A percentile compares a stretch with the other conserved stretches of the same genome.
phyloP scores from a whole-genome alignment of 2,329 filamentous ascomycete species.

The Diplodia intermedia region DNA sequence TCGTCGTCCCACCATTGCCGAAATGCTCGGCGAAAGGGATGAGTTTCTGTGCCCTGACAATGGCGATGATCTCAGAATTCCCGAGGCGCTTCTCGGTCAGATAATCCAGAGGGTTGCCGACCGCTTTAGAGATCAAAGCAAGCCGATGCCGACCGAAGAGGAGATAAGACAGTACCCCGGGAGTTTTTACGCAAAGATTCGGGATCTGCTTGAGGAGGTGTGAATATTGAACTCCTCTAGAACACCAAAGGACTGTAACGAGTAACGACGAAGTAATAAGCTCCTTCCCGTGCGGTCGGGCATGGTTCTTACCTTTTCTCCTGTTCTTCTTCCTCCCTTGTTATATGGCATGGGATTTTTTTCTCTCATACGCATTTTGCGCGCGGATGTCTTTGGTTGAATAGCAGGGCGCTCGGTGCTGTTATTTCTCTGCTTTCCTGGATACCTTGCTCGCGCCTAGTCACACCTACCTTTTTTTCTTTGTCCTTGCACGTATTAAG shows the following conservation, averaged over 20 bases:
- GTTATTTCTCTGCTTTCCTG: slow-evolving; percentile 17
- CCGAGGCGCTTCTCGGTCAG: slow-evolving; percentile 64
- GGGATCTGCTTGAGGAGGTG: slow-evolving; percentile 48
- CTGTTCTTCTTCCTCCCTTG: background rate
- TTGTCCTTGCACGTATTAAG: slow-evolving; percentile 5
- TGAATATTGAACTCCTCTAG: slow-evolving; percentile 5
- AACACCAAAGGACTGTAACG: background rate
- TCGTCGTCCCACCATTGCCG: slow-evolving; percentile 62
- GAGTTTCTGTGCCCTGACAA: slow-evolving; percentile 65
- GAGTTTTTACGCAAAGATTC: slow-evolving; percentile 57
- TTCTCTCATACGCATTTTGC: slow-evolving; percentile 13
- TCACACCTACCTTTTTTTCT: slow-evolving; percentile 6
- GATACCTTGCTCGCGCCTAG: slow-evolving; percentile 9
- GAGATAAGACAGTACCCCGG: slow-evolving; percentile 58
- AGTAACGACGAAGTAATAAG: slow-evolving; percentile 3
- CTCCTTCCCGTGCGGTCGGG: background rate
- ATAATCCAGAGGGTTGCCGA: slow-evolving; percentile 67
- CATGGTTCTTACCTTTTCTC: slow-evolving; percentile 2
- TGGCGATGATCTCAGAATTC: slow-evolving; percentile 57
- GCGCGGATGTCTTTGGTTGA: slow-evolving; percentile 14
- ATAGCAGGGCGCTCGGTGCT: slow-evolving; percentile 31
- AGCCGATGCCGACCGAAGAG: slow-evolving; percentile 62
- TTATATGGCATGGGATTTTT: background rate
- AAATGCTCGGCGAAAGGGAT: slow-evolving; percentile 63
- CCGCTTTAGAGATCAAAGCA: slow-evolving; percentile 61